Evolutionary conservation across 2,329 filamentous ascomycete genomes (phyloP), one percentile per base, ranked within the genome.

Genomic region (Talaromyces marneffei): DNA sequence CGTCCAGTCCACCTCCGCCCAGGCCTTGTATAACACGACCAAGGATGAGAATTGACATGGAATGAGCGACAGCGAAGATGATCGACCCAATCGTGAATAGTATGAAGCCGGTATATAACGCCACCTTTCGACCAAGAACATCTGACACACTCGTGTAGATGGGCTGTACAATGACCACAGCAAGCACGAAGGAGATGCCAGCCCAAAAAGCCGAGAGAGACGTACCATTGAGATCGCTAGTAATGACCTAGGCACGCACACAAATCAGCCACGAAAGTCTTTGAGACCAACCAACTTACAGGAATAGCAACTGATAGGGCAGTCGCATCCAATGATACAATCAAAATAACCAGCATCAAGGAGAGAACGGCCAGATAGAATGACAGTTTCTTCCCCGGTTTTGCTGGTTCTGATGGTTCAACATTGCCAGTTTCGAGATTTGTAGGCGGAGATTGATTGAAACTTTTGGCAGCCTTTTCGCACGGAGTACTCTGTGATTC

Each of bases 181-280:
- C 83, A 1, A 90, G 77, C 4, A 90, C 77, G 68, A 88, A 90
- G 16, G 83, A 84, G 3, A 86, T 89, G 2, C 87, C 86, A n/a
- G 83, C 82, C 87, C 87, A 90, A 71, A 90, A 89, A 0, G 86
- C 84, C 72, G 89, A 78, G 29, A 85, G 80, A 2, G 82, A 82
- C 0, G 78, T 79, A 39, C 83, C 83, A 31, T 77, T 66, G 4
- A 86, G 75, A 23, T 79, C 79, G 5, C 71, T 65, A 12, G 82
- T 79, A 61, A 85, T 83, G 37, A 78, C 79, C 70, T 77, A 46
- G 23, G 16, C 27, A 10, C 4, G 27, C 9, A 9, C 25, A 23
- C 8, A 52, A 4, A 2, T 52, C 20, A 52, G 46, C 9, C n/a
- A 52, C 18, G 9, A 27, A 16, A 5, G 0, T 33, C 6, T 8